Percentiles rank a stretch among this genome's conserved stretches.
phyloP scores from a whole-genome alignment of 2,329 filamentous ascomycete species.

The Fusarium staphyleae region DNA sequence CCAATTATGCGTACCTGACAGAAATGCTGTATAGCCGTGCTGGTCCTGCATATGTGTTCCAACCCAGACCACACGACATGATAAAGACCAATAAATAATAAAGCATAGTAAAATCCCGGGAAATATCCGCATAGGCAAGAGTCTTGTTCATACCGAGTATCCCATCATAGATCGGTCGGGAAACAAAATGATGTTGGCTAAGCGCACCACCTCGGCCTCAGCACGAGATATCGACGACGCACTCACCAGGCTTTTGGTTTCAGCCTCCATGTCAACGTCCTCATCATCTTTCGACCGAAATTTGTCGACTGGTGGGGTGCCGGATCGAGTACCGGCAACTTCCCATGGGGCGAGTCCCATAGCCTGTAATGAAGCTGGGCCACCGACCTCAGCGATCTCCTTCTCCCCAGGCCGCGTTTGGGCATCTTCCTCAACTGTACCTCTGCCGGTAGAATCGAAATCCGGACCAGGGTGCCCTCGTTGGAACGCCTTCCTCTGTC shows the following conservation, averaged over 20 bases:
- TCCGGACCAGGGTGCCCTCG: constrained; percentile 62
- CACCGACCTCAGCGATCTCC: constrained; percentile 60
- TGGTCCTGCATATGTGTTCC: neutral
- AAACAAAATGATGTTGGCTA: constrained; percentile 65
- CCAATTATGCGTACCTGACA: constrained; percentile 16
- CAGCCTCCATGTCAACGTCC: constrained; percentile 41
- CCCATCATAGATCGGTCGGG: constrained; percentile 55
- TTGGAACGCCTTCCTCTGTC: constrained; percentile 64
- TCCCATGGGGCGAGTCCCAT: constrained; percentile 65
- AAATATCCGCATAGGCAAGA: neutral
- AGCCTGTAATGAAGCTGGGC: constrained; percentile 59
- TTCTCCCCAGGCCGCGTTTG: constrained; percentile 56
- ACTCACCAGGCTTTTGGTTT: constrained; percentile 39
- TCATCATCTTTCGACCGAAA: constrained; percentile 35
- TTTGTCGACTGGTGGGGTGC: constrained; percentile 39
- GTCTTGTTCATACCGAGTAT: constrained; percentile 37
- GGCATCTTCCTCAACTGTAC: constrained; percentile 58
- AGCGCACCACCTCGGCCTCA: constrained; percentile 59
- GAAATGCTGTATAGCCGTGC: neutral
- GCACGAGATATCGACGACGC: constrained; percentile 46
- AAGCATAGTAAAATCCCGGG: neutral
- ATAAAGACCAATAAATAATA: neutral
- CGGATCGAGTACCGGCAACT: constrained; percentile 43
- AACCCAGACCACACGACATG: neutral
- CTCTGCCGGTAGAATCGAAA: constrained; percentile 61